Conservation (phyloP, 176 grass and related monocot genomes). For the maize (Zea mays) region Zm-B73-REFERENCE-NAM-5.0 NC_050104.1:146562501-146563000, state of each 20-base stretch:
- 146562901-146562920: conserved; percentile 88
- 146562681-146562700: too few relatives aligned
- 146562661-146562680: too few relatives aligned
- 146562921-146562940: conserved; percentile 66
- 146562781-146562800: conserved; percentile 18
- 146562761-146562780: conserved; percentile 26
- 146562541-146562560: too few relatives aligned
- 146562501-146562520: not conserved
- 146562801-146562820: conserved; percentile 15
- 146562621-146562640: too few relatives aligned
- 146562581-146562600: too few relatives aligned
- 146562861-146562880: conserved; percentile 67
- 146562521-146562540: too few relatives aligned
- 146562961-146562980: not conserved
- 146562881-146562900: conserved; percentile 90
- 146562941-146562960: conserved; percentile 20
- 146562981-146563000: conserved; percentile 27
- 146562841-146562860: conserved; percentile 80
- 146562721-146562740: too few relatives aligned
- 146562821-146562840: conserved; percentile 87
- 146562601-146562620: too few relatives aligned
- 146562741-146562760: not conserved
- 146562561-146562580: too few relatives aligned
- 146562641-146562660: too few relatives aligned
- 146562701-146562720: too few relatives aligned